Base-by-base conservation (phyloP, 306 rosid genomes). In the Ceratonia siliqua region DNA sequence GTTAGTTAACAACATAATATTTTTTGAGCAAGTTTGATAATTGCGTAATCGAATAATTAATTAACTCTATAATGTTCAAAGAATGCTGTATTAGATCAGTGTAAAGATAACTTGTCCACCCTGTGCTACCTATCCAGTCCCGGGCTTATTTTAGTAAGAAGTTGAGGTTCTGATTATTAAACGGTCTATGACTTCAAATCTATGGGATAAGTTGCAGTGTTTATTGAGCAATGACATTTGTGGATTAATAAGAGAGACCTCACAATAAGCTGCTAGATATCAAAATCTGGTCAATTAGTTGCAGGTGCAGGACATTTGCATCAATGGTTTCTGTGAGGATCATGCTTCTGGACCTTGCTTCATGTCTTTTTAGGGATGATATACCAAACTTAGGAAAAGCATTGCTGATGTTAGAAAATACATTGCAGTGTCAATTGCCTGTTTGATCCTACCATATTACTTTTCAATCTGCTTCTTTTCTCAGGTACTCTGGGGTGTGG, bases 401-500 rank as follows among this genome's bases (percentile, higher is more conserved):
- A 35, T 55, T 22, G 62, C 18, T 22, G 28, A 21, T 49, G 25
- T 24, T 9, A 18, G 59, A 71, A 35, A 13, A 59, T 30, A 72
- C 1, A 50, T 20, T 49, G 11, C 24, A 13, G 10, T 24, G 50
- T 68, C 13, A 20, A 15, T 39, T 38, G 52, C 11, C 53, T 25
- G n/a, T n/a, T n/a, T n/a, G n/a, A 9, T 49, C 14, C 58, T 52
- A 11, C 22, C 75, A 41, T 59, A 11, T 75, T 52, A 80, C 48
- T 1, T 54, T 61, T 52, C 6, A 32, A 30, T 62, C 36, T 79
- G 62, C 9, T 73, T 2, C 30, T 48, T 62, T 73, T 50, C 42
- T 42, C 87, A 91, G 97, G 92, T 87, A 89, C 49, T 85, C 94
- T 5, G 97, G 97, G 46, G 94, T 91, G 48, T 89, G 97, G 97